Evolutionary conservation across 352 stramenopile species (phyloP).

Genomic region (Pythium utonaiense): DNA sequence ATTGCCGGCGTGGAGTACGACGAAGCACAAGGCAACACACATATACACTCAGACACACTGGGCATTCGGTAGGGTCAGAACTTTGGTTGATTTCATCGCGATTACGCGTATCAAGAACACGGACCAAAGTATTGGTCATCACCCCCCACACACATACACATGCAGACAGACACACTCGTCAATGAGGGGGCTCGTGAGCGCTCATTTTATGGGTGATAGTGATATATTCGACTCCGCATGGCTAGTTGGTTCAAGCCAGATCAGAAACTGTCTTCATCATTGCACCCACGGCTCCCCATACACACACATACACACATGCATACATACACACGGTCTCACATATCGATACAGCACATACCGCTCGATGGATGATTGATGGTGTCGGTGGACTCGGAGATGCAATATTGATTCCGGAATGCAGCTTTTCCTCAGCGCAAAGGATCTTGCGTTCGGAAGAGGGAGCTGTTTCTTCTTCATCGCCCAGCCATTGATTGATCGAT

Average conservation of each 20-base stretch:
- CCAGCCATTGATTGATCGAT: no score
- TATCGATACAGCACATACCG: slow-evolving; percentile 26
- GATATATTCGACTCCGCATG: slow-evolving; percentile 88
- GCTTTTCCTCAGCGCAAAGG: slow-evolving; percentile 65
- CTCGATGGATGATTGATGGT: not conserved
- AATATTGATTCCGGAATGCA: slow-evolving; percentile 90
- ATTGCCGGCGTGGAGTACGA: slow-evolving; percentile 89
- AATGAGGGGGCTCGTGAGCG: slow-evolving; percentile 33
- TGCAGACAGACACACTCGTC: slow-evolving; percentile 12
- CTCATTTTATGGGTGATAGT: slow-evolving; percentile 94
- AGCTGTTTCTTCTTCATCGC: slow-evolving; percentile 82
- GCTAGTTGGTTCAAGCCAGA: slow-evolving; percentile 91
- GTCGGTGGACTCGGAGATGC: slow-evolving; percentile 67
- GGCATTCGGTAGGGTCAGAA: slow-evolving; percentile 54
- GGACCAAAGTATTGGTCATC: slow-evolving; percentile 91
- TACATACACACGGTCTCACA: slow-evolving; percentile 19
- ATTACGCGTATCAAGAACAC: slow-evolving; percentile 91
- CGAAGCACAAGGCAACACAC: slow-evolving; percentile 48
- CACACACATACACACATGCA: slow-evolving; percentile 21
- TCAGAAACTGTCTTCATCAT: slow-evolving; percentile 85
- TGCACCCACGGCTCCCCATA: slow-evolving; percentile 35
- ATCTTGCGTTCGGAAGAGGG: slow-evolving; percentile 81
- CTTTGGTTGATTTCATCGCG: slow-evolving; percentile 90
- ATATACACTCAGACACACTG: slow-evolving; percentile 17
- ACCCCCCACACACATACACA: slow-evolving; percentile 30